Base-by-base conservation (phyloP, 2,329 filamentous ascomycete species). In the Coleophoma eucalyptorum region DNA sequence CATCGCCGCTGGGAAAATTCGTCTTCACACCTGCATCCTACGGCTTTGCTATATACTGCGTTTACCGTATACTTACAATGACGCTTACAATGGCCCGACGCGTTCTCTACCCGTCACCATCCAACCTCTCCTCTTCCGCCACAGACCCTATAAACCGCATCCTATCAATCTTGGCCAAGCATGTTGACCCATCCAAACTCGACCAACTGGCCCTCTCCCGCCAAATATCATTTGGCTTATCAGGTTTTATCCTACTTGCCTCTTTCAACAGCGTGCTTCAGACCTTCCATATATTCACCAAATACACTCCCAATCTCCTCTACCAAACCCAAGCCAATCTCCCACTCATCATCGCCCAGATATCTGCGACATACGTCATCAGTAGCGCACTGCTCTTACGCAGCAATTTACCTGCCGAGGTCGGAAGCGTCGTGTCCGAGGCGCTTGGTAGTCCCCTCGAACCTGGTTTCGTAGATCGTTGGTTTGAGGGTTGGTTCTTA, bases 401-500 rank as follows among this genome's bases (percentile, higher is more conserved):
- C 46, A 89, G 87, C 59, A 93, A 90, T 65, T 73, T 96, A 57
- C 90, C 90, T 0, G 76, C 75, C 35, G 87, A 92, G 65, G 85
- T 93, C 64, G 84, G 89, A 52, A 84, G 82, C 46, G 87, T 87
- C 2, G 88, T 95, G 3, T 84, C 83, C 3, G 87, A 91, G 57
- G 89, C 89, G 1, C 71, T 96, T 31, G 84, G 89, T 41, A 88
- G 87, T 18, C 87, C 89, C 15, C 74, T 95, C 8, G 86, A 89
- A 61, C 62, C 61, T 3, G 74, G 75, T 0, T 90, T 89, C 61
- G 86, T 89, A 5, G 84, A 95, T 62, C 77, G 81, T 31, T 96
- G 90, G 90, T 96, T 96, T 59, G 90, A 96, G 67, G 84, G 83
- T 7, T 93, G 90, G 85, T 96, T 95, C 66, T 68, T 96, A 50